These are phyloP conservation scores for Dactylis glomerata DNA, from an alignment of 176 grass and related monocot species.

Conservation along the genomic window DNA sequence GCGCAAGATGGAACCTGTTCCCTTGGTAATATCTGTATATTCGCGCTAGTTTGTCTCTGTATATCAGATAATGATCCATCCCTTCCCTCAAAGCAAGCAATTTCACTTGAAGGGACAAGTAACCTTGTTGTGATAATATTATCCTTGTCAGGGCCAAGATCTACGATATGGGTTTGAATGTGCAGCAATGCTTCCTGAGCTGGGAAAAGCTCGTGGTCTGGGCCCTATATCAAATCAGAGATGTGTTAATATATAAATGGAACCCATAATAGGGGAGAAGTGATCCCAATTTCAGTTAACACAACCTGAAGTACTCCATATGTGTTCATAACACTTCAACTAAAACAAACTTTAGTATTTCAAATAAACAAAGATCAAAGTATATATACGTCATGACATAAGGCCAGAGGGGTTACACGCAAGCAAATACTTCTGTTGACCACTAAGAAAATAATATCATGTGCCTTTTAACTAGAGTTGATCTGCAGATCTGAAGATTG, in stretches of 20 bases:
- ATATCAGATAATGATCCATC: slow-evolving; percentile 84
- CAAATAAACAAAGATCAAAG: slow-evolving; percentile 1
- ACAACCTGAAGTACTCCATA: slow-evolving; percentile 8
- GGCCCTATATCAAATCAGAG: slow-evolving; percentile 52
- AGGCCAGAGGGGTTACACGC: neutral
- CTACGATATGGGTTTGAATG: slow-evolving; percentile 91
- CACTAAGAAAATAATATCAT: neutral
- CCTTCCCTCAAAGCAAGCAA: slow-evolving; percentile 77
- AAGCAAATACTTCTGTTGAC: neutral
- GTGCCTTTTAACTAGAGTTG: too few relatives aligned
- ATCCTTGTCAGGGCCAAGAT: slow-evolving; percentile 94
- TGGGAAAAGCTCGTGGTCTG: slow-evolving; percentile 88
- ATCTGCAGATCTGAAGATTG: neutral
- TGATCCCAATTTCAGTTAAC: slow-evolving; percentile 14
- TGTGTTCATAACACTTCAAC: neutral
- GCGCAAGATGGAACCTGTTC: slow-evolving; percentile 78
- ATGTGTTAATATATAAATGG: slow-evolving; percentile 16
- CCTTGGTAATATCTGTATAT: slow-evolving; percentile 95
- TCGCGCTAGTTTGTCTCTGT: slow-evolving; percentile 74
- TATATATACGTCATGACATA: neutral
- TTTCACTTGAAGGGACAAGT: slow-evolving; percentile 85
- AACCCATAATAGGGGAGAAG: neutral
- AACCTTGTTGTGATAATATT: slow-evolving; percentile 94
- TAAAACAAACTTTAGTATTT: slow-evolving; percentile 7
- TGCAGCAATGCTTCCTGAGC: slow-evolving; percentile 94